phyloP scores from a whole-genome alignment of 73 alveolate species.

The Diophrys sp. region DNA sequence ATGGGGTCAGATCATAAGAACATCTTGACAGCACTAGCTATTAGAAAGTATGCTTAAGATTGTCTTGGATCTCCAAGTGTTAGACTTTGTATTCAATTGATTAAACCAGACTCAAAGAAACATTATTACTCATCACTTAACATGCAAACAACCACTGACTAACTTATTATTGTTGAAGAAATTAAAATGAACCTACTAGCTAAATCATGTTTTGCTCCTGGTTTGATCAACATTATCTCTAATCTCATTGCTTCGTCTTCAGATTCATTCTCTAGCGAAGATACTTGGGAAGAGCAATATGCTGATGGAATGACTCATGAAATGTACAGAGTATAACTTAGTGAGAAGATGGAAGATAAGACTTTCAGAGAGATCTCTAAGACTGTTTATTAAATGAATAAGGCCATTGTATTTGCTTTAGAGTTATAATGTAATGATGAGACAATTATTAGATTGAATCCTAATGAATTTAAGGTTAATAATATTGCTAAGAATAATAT shows the following conservation, averaged over 20 bases:
- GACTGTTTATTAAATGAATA: slow-evolving; percentile 66
- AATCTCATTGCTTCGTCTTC: slow-evolving; percentile 63
- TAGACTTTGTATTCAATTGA: slow-evolving; percentile 87
- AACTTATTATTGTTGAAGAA: slow-evolving; percentile 77
- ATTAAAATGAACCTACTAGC: slow-evolving; percentile 87
- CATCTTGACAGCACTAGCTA: slow-evolving; percentile 83
- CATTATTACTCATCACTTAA: slow-evolving; percentile 79
- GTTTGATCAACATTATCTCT: slow-evolving; percentile 67
- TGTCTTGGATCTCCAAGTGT: slow-evolving; percentile 64
- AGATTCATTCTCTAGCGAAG: slow-evolving; percentile 38
- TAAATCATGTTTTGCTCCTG: slow-evolving; percentile 85
- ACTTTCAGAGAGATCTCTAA: slow-evolving; percentile 63
- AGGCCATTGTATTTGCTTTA: slow-evolving; percentile 80
- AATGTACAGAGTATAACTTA: slow-evolving; percentile 66
- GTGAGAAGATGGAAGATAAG: slow-evolving; percentile 52
- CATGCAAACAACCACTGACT: slow-evolving; percentile 55
- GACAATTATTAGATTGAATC: slow-evolving; percentile 74
- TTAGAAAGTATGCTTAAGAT: slow-evolving; percentile 84
- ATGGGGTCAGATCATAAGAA: slow-evolving; percentile 91
- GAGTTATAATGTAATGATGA: slow-evolving; percentile 80
- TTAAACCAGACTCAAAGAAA: slow-evolving; percentile 90
- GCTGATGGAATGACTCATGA: slow-evolving; percentile 83
- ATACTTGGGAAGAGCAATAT: slow-evolving; percentile 81
- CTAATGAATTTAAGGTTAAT: slow-evolving; percentile 55
- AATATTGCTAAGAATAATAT: slow-evolving; percentile 45